Base-by-base conservation (phyloP, 164 flowering plant species). In the Macadamia tetraphylla region DNA sequence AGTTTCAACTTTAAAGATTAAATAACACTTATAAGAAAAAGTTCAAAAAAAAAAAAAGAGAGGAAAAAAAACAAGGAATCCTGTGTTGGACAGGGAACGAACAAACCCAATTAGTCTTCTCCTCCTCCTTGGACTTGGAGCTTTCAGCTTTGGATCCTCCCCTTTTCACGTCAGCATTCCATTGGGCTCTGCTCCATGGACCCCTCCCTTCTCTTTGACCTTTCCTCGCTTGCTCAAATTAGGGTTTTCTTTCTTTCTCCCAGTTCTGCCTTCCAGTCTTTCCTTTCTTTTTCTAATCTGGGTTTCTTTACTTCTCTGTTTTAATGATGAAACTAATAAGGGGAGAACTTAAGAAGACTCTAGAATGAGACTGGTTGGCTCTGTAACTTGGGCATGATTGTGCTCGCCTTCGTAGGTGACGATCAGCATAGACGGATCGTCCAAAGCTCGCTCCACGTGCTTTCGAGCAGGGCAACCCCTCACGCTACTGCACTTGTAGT, bases 361-460 rank as follows among this genome's bases (percentile, higher is more conserved):
- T 10, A 88, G 73, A 59, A 88, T 87, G 62, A 85, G 78, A 69
- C 60, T 65, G 1, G 75, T 17, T 1, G 86, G 52, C 18, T 87
- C 94, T 1, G 81, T 78, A 18, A 81, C 81, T 1, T 79, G 78
- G n/a, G 84, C 57, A 74, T 89, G 95, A 63, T 82, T 86, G 72
- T 90, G 96, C 60, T 86, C 92, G 18, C 88, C 89, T 77, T 90
- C 96, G 65, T 89, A 89, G 1, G 96, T 87, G 11, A 90, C 96
- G 3, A 90, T 76, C 14, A 90, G 79, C 88, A 86, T 90, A 1
- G 80, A 56, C 6, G 89, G 84, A 74, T 90, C 92, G 43, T 69
- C 67, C 64, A 40, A 23, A 69, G 66, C 72, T 62, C 67, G 40
- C 29, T 69, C 72, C 1, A 69, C 66, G 23, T 55, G 72, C 44